A percentile compares a stretch with the other conserved stretches of the same genome.
phyloP scores from a whole-genome alignment of 768 basidiomycete species.

The Amanita subjunquillea region DNA sequence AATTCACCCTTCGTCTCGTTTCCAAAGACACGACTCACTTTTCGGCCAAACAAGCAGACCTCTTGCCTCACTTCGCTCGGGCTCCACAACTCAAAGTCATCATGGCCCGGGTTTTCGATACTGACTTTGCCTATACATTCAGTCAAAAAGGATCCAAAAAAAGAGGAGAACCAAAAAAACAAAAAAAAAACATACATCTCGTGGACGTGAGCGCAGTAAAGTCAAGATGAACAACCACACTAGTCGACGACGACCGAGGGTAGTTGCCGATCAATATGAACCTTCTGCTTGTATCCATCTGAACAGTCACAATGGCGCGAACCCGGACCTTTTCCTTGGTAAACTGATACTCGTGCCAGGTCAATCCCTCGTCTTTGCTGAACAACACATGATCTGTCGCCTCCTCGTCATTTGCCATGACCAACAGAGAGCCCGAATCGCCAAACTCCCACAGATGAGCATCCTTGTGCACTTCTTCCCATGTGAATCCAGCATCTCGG shows the following conservation, averaged over 20 bases:
- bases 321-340: constrained; percentile 65
- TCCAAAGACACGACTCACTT: constrained; percentile 35
- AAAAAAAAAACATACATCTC: constrained; percentile 48
- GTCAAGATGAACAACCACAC: constrained; percentile 80
- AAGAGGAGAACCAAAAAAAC: neutral
- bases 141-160: neutral
- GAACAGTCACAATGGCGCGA: constrained; percentile 74
- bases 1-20: neutral
- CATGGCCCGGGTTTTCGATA: constrained; percentile 60
- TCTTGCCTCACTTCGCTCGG: constrained; percentile 86
- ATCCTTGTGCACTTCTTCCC: constrained; percentile 98
- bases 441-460: constrained; percentile 98
- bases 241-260: constrained; percentile 28
- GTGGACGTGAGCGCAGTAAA: constrained; percentile 67
- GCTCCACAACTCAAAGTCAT: constrained; percentile 97
- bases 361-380: constrained; percentile 81
- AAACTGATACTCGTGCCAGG: constrained; percentile 86
- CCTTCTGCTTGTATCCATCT: constrained; percentile 80
- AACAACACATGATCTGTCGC: constrained; percentile 84
- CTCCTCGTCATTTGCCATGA: constrained; percentile 94
- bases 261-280: constrained; percentile 77
- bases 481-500: constrained; percentile 93
- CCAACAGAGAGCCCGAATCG: constrained; percentile 87
- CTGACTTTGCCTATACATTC: constrained; percentile 49
- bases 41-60: constrained; percentile 83